Conservation (phyloP, 805 yeast species). For the Candida chauliodis region DNA sequence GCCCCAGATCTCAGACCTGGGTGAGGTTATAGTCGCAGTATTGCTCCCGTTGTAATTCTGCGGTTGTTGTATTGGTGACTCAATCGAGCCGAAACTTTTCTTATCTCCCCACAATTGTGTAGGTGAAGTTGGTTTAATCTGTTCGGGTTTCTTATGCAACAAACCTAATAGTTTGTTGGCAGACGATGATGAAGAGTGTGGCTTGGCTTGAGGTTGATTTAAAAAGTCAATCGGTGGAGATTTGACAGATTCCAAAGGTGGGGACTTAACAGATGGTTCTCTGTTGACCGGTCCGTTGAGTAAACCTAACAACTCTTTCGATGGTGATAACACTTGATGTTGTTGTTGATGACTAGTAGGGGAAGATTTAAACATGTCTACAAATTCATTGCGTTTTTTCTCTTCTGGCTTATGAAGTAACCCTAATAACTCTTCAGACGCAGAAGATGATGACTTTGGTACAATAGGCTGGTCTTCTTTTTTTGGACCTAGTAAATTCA, state of each 20-base stretch:
- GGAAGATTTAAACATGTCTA: background rate
- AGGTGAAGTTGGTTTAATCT: background rate
- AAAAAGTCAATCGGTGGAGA: conserved; percentile 1
- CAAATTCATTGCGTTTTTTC: background rate
- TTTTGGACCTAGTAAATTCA: conserved; percentile 12
- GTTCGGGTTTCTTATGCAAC: conserved; percentile 3
- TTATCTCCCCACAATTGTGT: background rate
- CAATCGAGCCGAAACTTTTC: background rate
- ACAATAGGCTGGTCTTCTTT: conserved; percentile 1
- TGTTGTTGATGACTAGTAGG: background rate
- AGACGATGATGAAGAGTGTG: conserved; percentile 2
- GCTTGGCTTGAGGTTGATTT: conserved; percentile 7
- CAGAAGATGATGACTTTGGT: background rate
- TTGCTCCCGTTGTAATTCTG: conserved; percentile 1
- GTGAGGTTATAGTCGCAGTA: conserved; percentile 1
- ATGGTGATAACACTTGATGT: conserved; percentile 8
- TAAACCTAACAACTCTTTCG: conserved; percentile 17
- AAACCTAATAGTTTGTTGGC: conserved; percentile 9
- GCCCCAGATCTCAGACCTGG: conserved; percentile 3
- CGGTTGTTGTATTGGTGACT: background rate
- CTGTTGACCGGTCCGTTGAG: no score
- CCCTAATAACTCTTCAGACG: conserved; percentile 2
- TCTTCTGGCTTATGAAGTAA: conserved; percentile 1
- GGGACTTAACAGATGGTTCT: conserved; percentile 1
- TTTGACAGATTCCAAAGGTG: background rate